Percentiles rank a stretch among this genome's conserved stretches.
Evolutionary conservation across 257 asterid genomes (phyloP).

Genomic region (Echium plantagineum): DNA sequence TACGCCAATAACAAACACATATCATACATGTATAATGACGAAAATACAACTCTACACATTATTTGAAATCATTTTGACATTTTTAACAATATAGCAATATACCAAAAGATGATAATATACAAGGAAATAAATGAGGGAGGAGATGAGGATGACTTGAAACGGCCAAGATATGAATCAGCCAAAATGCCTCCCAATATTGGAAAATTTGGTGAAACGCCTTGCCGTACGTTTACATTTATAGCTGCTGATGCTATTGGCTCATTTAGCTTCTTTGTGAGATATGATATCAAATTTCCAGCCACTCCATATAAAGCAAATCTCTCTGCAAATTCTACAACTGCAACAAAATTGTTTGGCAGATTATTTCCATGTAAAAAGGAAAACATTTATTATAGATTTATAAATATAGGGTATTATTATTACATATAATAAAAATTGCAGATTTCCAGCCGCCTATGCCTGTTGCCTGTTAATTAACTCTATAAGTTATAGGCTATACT

Average conservation of each 20-base stretch:
- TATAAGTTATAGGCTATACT: no score
- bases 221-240: conserved; percentile 52
- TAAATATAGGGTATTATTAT: not conserved
- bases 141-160: conserved; percentile 39
- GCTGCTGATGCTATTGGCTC: conserved; percentile 56
- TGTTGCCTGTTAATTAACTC: no score
- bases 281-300: conserved; percentile 46
- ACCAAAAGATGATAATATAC: conserved; percentile 18
- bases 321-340: conserved; percentile 65
- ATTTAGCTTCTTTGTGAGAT: conserved; percentile 38
- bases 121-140: conserved; percentile 37
- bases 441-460: conserved; percentile 49
- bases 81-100: no score
- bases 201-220: conserved; percentile 51
- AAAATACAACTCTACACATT: no score
- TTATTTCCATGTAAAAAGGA: not conserved
- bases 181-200: conserved; percentile 51
- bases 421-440: conserved; percentile 58
- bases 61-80: no score
- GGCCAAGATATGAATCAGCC: conserved; percentile 63
- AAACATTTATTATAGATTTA: not conserved
- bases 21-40: no score
- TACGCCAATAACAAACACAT: no score
- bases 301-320: conserved; percentile 54
- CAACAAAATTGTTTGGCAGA: no score